Percentiles rank a stretch among this genome's conserved stretches.
Evolutionary conservation across 805 yeast species (phyloP).

Genomic region (Wickerhamiella kazuoi): DNA sequence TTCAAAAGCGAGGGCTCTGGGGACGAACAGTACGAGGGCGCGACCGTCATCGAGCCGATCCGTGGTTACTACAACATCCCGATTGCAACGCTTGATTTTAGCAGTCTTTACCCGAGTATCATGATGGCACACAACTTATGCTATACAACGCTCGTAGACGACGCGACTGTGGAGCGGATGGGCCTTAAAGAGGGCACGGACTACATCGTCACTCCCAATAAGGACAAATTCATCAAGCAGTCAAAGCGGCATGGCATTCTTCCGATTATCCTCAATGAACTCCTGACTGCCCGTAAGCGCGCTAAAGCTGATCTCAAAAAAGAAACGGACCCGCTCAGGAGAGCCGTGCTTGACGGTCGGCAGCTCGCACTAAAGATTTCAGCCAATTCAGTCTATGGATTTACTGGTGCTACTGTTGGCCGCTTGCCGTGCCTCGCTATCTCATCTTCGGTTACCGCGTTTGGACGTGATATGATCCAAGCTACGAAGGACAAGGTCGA

Average conservation of each 20-base stretch:
- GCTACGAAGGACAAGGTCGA: slow-evolving; percentile 75
- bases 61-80: slow-evolving; percentile 96
- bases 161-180: slow-evolving; percentile 47
- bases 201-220: slow-evolving; percentile 76
- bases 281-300: slow-evolving; percentile 76
- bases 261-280: slow-evolving; percentile 81
- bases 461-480: slow-evolving; percentile 95
- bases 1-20: slow-evolving; percentile 61
- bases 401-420: slow-evolving; percentile 97
- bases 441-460: slow-evolving; percentile 87
- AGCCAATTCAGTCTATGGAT: slow-evolving; percentile 97
- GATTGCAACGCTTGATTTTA: slow-evolving; percentile 93
- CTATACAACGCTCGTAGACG: slow-evolving; percentile 71
- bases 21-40: slow-evolving; percentile 95
- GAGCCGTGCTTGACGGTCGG: slow-evolving; percentile 90
- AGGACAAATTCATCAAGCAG: slow-evolving; percentile 70
- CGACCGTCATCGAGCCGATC: slow-evolving; percentile 92
- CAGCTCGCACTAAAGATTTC: slow-evolving; percentile 91
- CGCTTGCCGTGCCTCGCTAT: slow-evolving; percentile 92
- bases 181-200: slow-evolving; percentile 52
- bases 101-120: slow-evolving; percentile 91
- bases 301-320: slow-evolving; percentile 81
- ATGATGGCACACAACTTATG: slow-evolving; percentile 99
- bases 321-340: slow-evolving; percentile 85
- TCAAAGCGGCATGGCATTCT: slow-evolving; percentile 61